A percentile compares a stretch with the other conserved stretches of the same genome.
phyloP scores from a whole-genome alignment of 2,329 filamentous ascomycete genomes.

The Colletotrichum sp. region DNA sequence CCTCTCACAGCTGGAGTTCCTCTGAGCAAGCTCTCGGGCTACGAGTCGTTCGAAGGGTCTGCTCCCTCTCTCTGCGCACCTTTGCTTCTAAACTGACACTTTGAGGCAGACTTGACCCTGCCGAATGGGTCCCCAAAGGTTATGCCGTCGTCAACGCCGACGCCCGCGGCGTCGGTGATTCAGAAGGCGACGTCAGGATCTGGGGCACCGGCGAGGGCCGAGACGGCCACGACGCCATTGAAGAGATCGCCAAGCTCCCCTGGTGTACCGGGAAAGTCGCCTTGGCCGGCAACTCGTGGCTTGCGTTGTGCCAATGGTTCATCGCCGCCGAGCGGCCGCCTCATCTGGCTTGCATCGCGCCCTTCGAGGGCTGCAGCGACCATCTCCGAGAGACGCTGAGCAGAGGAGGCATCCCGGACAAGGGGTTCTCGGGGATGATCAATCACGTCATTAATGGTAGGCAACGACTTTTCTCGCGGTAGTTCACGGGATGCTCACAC shows the following conservation, averaged over 20 bases:
- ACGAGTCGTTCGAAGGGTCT: conserved; percentile 8
- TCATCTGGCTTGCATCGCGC: background rate
- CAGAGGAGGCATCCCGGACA: background rate
- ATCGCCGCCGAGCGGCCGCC: background rate
- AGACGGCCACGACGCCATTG: conserved; percentile 4
- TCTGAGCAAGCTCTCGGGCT: background rate
- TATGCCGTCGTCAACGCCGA: conserved; percentile 2
- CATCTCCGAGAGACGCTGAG: background rate
- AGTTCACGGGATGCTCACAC: background rate
- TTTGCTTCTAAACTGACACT: background rate
- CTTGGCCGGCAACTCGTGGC: conserved; percentile 1
- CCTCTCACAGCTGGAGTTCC: background rate
- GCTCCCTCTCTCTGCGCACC: too few relatives aligned
- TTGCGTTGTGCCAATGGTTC: background rate
- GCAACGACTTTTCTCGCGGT: background rate
- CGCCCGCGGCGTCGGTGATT: background rate
- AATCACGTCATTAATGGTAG: background rate
- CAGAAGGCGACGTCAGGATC: background rate
- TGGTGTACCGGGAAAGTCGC: background rate
- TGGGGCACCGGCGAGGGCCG: background rate
- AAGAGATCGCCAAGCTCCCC: background rate
- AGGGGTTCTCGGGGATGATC: background rate
- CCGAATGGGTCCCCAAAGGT: background rate
- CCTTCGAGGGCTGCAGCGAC: background rate
- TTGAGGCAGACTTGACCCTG: background rate